phyloP scores from a whole-genome alignment of 805 yeast species.

The Hanseniaspora thailandica region DNA sequence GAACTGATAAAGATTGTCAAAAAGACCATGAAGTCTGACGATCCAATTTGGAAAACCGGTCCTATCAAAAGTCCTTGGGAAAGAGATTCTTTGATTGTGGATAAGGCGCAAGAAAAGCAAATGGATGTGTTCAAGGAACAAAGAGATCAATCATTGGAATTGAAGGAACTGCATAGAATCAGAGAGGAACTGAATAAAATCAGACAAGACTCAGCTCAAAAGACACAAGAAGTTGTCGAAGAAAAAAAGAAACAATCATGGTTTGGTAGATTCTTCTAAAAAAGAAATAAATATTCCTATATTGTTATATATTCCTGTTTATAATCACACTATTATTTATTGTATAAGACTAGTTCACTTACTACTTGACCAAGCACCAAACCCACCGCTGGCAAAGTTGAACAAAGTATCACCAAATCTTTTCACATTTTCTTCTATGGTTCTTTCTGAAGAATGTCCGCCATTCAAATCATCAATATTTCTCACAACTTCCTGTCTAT shows the following conservation, averaged over 20 bases:
- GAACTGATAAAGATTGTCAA: conserved; percentile 57
- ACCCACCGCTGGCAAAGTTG: conserved; percentile 28
- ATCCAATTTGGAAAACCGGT: conserved; percentile 78
- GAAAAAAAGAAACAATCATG: conserved; percentile 23
- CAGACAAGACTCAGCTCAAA: conserved; percentile 31
- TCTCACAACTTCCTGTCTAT: conserved; percentile 61
- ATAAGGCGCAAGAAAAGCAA: conserved; percentile 34
- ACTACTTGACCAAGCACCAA: conserved; percentile 29
- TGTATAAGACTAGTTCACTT: conserved; percentile 18
- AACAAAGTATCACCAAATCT: conserved; percentile 26
- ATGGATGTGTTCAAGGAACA: conserved; percentile 34
- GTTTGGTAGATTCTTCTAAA: conserved; percentile 10
- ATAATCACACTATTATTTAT: not conserved
- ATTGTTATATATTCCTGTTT: not conserved
- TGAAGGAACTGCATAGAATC: conserved; percentile 26
- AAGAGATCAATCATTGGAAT: conserved; percentile 28
- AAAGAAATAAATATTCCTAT: not conserved
- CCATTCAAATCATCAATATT: conserved; percentile 52
- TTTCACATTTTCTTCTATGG: conserved; percentile 21
- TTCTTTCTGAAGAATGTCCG: conserved; percentile 19
- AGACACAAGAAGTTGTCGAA: conserved; percentile 27
- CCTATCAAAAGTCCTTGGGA: conserved; percentile 60
- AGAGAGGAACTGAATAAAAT: conserved; percentile 32
- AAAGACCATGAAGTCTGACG: conserved; percentile 52
- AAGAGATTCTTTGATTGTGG: conserved; percentile 22